Evolutionary conservation across 1,284 basidiomycete genomes (phyloP), one percentile per base, ranked within the genome.

Genomic region (Cystobasidium sp.): DNA sequence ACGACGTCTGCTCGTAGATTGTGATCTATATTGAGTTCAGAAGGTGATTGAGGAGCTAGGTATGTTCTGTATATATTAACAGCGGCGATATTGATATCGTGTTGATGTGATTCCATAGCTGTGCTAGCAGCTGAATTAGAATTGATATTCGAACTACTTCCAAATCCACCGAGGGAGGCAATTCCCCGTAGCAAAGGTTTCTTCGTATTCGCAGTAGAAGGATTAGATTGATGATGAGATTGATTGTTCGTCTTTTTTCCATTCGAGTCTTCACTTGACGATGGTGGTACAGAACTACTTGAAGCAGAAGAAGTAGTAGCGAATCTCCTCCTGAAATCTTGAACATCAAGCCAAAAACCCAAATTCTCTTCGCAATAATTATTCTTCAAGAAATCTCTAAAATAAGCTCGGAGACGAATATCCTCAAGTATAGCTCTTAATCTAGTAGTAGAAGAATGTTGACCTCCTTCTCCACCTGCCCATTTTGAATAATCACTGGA

Each of bases 361-460:
- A 99, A 84, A 81, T 99, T 99, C 86, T 99, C 96, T 82, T 99
- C 96, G 84, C 94, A 98, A 82, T 97, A 97, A 83, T 97, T 97
- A 66, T 89, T 87, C 55, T 93, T 88, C 70, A 99, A 84, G 85
- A 96, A 97, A 77, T 98, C 96, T 74, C 96, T 89, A 87, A 99
- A 99, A 55, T 97, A 85, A 3, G 88, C 88, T 14, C 96, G 89
- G 43, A 97, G 86, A 31, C 91, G 91, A 0, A 95, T 93, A 79
- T 98, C 94, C 78, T 97, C 94, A 31, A 99, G 87, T 77, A 99
- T 96, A 82, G 93, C 93, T 78, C 89, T 89, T 66, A 99, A 86
- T 61, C 94, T 90, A 75, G 95, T 93, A 10, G 93, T 92, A 16
- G 80, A 81, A 67, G 80, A 80, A 72, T 82, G 78, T 62, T 76